Evolutionary conservation across 192 early-diverging fungal species (phyloP).

Genomic region (Globomyces pollinis-pini): DNA sequence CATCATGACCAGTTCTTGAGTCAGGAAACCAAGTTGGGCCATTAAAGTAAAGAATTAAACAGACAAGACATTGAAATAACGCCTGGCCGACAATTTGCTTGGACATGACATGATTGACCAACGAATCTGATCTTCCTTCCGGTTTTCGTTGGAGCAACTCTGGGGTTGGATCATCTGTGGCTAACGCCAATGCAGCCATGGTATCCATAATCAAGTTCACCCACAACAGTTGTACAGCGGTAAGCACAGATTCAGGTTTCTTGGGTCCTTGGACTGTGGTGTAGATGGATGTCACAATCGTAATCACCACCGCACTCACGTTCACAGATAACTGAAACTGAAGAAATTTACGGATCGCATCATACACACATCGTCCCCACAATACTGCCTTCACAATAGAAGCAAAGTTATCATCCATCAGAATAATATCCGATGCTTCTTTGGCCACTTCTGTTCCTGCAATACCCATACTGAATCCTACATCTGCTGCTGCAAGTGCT

Average conservation of each 20-base stretch:
- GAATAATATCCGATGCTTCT: slow-evolving; percentile 95
- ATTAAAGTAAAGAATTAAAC: slow-evolving; percentile 38
- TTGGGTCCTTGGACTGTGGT: slow-evolving; percentile 21
- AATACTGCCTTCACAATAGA: slow-evolving; percentile 94
- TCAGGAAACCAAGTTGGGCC: slow-evolving; percentile 10
- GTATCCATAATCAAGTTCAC: slow-evolving; percentile 99
- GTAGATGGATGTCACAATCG: slow-evolving; percentile 36
- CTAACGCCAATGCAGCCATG: slow-evolving; percentile 91
- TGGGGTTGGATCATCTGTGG: slow-evolving; percentile 84
- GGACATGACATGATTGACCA: slow-evolving; percentile 87
- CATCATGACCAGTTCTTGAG: slow-evolving; percentile 9
- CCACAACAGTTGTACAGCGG: slow-evolving; percentile 95
- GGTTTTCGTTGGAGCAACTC: slow-evolving; percentile 77
- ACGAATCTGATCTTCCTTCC: slow-evolving; percentile 57
- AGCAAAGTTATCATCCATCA: slow-evolving; percentile 98
- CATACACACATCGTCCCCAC: slow-evolving; percentile 96
- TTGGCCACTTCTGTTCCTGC: slow-evolving; percentile 99
- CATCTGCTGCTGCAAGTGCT: slow-evolving; percentile 88
- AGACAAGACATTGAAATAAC: slow-evolving; percentile 77
- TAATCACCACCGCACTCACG: slow-evolving; percentile 47
- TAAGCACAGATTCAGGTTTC: slow-evolving; percentile 62
- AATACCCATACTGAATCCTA: slow-evolving; percentile 99
- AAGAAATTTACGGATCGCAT: slow-evolving; percentile 95
- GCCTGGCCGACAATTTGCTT: slow-evolving; percentile 88
- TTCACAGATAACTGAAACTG: slow-evolving; percentile 99